Percentiles rank a stretch among this genome's conserved stretches.
Evolutionary conservation across 2,329 filamentous ascomycete species (phyloP).

Genomic region (Cytospora mali): DNA sequence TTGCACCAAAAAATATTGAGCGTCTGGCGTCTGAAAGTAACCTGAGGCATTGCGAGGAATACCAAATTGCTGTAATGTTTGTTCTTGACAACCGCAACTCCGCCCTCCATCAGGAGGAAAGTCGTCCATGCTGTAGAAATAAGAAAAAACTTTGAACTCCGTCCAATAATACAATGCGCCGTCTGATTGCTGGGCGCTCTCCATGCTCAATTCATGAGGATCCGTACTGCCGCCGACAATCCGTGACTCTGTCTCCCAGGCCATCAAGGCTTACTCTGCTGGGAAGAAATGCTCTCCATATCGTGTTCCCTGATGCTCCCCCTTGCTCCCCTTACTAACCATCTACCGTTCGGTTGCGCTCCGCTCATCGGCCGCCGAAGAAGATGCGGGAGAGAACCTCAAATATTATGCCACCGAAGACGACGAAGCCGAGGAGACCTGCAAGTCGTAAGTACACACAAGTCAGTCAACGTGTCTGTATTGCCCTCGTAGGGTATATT

Average conservation of each 20-base stretch:
- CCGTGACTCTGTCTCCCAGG: not conserved
- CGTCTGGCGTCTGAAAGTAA: not conserved
- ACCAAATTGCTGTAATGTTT: conserved; percentile 19
- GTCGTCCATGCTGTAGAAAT: conserved; percentile 22
- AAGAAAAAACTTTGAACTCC: conserved; percentile 17
- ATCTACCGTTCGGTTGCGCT: conserved; percentile 23
- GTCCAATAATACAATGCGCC: conserved; percentile 5
- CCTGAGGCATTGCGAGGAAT: conserved; percentile 6
- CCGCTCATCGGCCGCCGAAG: conserved; percentile 34
- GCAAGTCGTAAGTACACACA: conserved; percentile 9
- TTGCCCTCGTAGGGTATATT: not conserved
- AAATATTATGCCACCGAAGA: conserved; percentile 63
- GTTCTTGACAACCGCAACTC: conserved; percentile 6
- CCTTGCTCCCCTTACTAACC: conserved; percentile 21
- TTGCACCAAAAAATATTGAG: not conserved
- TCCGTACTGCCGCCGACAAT: too few species aligned
- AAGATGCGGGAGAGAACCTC: conserved; percentile 60
- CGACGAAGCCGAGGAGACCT: conserved; percentile 62
- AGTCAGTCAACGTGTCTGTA: conserved; percentile 12
- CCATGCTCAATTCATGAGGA: not conserved
- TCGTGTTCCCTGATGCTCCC: not conserved
- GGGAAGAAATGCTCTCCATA: not conserved
- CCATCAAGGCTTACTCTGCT: not conserved
- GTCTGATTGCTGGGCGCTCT: not conserved
- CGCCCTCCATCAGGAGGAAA: not conserved